phyloP scores from a whole-genome alignment of 106 monocot species.

The Acorus calamus region DNA sequence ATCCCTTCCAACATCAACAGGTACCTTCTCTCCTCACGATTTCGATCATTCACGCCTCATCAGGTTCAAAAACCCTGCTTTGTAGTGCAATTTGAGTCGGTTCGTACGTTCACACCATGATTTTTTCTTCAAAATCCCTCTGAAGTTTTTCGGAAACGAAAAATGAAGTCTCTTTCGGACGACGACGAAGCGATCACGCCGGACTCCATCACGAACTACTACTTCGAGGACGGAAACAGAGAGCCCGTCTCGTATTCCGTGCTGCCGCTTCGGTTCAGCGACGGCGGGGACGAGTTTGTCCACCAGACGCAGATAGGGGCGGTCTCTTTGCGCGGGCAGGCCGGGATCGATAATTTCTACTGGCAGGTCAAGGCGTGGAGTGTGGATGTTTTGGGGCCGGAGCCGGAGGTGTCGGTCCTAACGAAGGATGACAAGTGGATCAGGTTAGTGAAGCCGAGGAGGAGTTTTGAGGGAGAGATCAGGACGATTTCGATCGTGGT shows the following conservation, averaged over 20 bases:
- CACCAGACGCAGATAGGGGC: background rate
- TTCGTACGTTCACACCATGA: too few relatives aligned
- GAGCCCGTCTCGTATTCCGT: constrained; percentile 46
- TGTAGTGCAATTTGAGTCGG: too few relatives aligned
- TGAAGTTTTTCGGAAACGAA: too few relatives aligned
- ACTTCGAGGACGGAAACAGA: constrained; percentile 40
- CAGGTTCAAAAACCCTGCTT: too few relatives aligned
- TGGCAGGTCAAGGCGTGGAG: constrained; percentile 60
- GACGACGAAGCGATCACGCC: constrained; percentile 39
- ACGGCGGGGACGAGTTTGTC: constrained; percentile 4
- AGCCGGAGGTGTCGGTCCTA: constrained; percentile 35
- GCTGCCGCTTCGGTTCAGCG: constrained; percentile 41
- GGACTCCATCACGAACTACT: constrained; percentile 38
- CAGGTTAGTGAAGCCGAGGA: constrained; percentile 38
- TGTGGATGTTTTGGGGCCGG: constrained; percentile 29
- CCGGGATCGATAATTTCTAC: constrained; percentile 46
- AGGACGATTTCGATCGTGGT: constrained; percentile 32
- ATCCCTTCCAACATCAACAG: too few relatives aligned
- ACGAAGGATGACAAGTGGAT: constrained; percentile 64
- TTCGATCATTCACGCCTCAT: too few relatives aligned
- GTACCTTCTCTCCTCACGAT: too few relatives aligned
- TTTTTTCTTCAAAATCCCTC: too few relatives aligned
- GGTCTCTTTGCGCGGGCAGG: constrained; percentile 49
- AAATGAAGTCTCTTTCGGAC: constrained; percentile 11
- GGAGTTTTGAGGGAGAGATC: constrained; percentile 26